Percentiles rank a stretch among this genome's conserved stretches.
Evolutionary conservation across 148 eudicot genomes (phyloP).

Genomic region (Beta vulgaris): DNA sequence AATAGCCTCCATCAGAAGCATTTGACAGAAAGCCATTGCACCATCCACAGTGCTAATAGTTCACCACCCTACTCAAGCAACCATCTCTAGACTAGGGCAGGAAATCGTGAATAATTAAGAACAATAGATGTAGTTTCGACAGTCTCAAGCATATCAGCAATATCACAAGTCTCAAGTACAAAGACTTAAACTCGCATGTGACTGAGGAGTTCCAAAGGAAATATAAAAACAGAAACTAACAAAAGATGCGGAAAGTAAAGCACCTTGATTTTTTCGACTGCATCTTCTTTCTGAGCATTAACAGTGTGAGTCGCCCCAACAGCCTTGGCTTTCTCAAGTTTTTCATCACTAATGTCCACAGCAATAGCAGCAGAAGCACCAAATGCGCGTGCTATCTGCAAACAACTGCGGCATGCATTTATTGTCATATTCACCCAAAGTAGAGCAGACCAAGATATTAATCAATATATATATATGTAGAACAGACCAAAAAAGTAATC

Average conservation of each 20-base stretch:
- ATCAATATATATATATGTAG: too few relatives aligned
- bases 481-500: too few relatives aligned
- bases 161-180: not conserved
- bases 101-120: not conserved
- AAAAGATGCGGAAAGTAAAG: conserved; percentile 3
- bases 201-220: not conserved
- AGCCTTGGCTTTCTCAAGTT: conserved; percentile 73
- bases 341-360: conserved; percentile 89
- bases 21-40: not conserved
- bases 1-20: not conserved
- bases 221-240: not conserved
- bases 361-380: conserved; percentile 96
- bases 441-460: conserved; percentile 1
- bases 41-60: not conserved
- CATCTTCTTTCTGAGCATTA: conserved; percentile 75
- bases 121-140: not conserved
- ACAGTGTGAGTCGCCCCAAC: conserved; percentile 86
- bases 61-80: not conserved
- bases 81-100: not conserved
- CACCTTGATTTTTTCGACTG: conserved; percentile 77
- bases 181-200: not conserved
- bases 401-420: conserved; percentile 61
- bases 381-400: conserved; percentile 98
- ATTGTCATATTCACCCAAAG: conserved; percentile 18
- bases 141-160: not conserved